These are phyloP conservation scores for Nemophila menziesii DNA, from an alignment of 257 asterid genomes.

Conservation along the genomic window DNA sequence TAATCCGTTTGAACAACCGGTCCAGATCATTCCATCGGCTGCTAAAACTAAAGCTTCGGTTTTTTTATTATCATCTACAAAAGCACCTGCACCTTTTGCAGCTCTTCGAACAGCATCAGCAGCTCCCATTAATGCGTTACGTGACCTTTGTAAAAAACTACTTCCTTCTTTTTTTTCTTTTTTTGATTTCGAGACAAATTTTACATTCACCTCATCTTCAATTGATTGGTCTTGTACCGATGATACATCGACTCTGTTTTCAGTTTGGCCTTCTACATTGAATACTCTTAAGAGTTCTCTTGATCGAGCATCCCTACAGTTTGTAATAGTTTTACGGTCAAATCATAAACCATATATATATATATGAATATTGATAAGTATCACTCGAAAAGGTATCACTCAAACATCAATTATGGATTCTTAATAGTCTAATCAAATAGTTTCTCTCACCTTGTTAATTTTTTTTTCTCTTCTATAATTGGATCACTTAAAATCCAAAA, in stretches of 20 bases:
- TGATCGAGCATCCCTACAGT: slow-evolving; percentile 66
- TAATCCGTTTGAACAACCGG: slow-evolving; percentile 61
- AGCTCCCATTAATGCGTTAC: slow-evolving; percentile 73
- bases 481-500: no score
- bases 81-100: slow-evolving; percentile 58
- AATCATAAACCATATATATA: no score
- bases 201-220: slow-evolving; percentile 58
- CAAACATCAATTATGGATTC: no score
- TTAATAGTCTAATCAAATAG: no score
- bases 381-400: no score
- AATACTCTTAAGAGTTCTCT: slow-evolving; percentile 64
- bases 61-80: slow-evolving; percentile 46
- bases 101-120: slow-evolving; percentile 78
- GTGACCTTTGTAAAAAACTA: slow-evolving; percentile 58
- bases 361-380: no score
- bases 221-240: slow-evolving; percentile 36
- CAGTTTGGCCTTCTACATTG: slow-evolving; percentile 54
- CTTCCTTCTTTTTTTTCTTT: slow-evolving; percentile 57
- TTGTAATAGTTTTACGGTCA: no score
- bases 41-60: slow-evolving; percentile 58
- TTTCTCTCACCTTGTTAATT: no score
- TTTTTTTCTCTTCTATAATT: no score
- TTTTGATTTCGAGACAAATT: slow-evolving; percentile 45
- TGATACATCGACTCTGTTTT: slow-evolving; percentile 42
- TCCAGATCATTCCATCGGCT: slow-evolving; percentile 65